Percentiles rank a stretch among this genome's conserved stretches.
Conservation (phyloP, 106 monocot species). For the Apostasia ramifera region DNA sequence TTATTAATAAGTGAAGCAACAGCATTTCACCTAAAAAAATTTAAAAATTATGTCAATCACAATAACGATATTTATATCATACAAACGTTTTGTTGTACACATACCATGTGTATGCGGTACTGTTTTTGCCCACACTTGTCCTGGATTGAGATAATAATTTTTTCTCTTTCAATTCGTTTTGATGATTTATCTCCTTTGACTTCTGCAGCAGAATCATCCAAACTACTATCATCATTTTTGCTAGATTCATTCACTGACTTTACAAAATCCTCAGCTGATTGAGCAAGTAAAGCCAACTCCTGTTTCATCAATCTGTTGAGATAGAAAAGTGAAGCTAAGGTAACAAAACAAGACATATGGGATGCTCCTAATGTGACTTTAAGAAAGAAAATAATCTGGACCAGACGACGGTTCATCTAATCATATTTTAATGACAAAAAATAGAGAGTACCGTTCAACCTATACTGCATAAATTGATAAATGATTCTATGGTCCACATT, state of each 20-base stretch:
- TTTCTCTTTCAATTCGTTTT: constrained; percentile 41
- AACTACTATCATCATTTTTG: constrained; percentile 18
- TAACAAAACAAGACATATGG: neutral
- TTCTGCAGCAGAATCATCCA: constrained; percentile 20
- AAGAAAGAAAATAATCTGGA: too few relatives aligned
- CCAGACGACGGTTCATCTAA: too few relatives aligned
- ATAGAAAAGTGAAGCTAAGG: neutral
- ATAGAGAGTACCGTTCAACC: too few relatives aligned
- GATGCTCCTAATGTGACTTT: too few relatives aligned
- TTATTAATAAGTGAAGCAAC: too few relatives aligned
- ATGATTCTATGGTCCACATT: too few relatives aligned
- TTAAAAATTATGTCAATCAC: too few relatives aligned
- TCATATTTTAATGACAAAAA: too few relatives aligned
- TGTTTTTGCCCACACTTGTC: constrained; percentile 68
- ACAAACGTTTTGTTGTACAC: neutral
- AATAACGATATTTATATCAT: too few relatives aligned
- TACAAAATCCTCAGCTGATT: constrained; percentile 33
- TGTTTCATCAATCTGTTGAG: constrained; percentile 15
- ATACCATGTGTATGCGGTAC: constrained; percentile 71
- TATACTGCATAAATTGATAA: too few relatives aligned
- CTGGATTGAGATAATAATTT: constrained; percentile 76
- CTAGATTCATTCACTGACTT: constrained; percentile 38
- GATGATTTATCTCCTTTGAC: constrained; percentile 13
- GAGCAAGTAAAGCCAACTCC: constrained; percentile 17
- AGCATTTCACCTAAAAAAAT: too few relatives aligned